Evolutionary conservation across 179 eudicot genomes (phyloP).

Genomic region (Silene vulgaris): DNA sequence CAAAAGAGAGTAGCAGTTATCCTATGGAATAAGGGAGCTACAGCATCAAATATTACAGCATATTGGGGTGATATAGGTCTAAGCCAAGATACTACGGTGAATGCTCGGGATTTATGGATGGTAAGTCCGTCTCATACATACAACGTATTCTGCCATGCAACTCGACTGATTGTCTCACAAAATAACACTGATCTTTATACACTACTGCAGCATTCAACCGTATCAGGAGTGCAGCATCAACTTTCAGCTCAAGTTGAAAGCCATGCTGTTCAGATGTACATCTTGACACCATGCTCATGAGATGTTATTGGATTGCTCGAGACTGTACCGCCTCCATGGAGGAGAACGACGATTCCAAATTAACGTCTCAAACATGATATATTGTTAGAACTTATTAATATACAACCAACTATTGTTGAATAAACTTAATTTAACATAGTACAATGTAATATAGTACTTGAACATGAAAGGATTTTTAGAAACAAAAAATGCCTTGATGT

Average conservation of each 20-base stretch:
- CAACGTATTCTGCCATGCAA: neutral
- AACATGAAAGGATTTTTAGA: neutral
- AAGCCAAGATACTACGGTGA: conserved; percentile 29
- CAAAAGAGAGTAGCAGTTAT: conserved; percentile 39
- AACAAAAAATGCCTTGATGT: neutral
- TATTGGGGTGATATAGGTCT: conserved; percentile 55
- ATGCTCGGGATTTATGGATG: conserved; percentile 65
- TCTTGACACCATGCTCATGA: conserved; percentile 36
- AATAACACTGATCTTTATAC: too few species aligned
- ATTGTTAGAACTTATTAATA: neutral
- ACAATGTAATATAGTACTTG: neutral
- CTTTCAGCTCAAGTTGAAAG: conserved; percentile 38
- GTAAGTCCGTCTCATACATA: conserved; percentile 28
- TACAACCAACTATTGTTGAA: neutral
- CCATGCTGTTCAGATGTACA: conserved; percentile 58
- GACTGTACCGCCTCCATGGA: neutral
- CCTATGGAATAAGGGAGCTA: conserved; percentile 58
- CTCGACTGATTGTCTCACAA: neutral
- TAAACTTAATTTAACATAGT: neutral
- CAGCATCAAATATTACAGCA: conserved; percentile 45
- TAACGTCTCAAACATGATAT: neutral
- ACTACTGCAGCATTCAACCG: conserved; percentile 44
- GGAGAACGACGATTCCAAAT: neutral
- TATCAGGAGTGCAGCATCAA: conserved; percentile 26
- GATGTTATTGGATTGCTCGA: neutral